Conservation (phyloP, 1,284 basidiomycete species). For the Melampsora americana region DNA sequence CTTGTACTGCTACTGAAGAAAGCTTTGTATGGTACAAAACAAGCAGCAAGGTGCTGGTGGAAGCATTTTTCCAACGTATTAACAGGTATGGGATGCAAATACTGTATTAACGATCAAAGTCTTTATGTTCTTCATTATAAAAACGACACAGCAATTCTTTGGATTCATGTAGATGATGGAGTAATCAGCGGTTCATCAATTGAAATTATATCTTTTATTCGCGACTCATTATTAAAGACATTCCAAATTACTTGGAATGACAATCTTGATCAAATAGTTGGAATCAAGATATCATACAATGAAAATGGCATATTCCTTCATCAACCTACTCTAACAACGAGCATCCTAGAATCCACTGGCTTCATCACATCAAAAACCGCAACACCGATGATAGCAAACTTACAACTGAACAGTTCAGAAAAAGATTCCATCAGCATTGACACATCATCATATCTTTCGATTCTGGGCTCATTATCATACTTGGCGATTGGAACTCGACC, state of each 20-base stretch:
- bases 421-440: background rate
- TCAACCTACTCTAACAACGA: background rate
- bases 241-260: too few species aligned
- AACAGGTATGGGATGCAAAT: background rate
- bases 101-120: too few species aligned
- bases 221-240: too few species aligned
- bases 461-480: background rate
- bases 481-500: too few species aligned
- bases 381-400: background rate
- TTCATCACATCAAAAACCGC: too few species aligned
- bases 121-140: too few species aligned
- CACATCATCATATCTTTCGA: background rate
- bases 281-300: too few species aligned
- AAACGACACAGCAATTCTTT: background rate
- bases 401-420: background rate
- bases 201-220: too few species aligned
- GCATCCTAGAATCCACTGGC: background rate
- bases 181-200: background rate
- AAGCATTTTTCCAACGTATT: background rate
- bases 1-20: background rate
- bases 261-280: too few species aligned
- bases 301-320: background rate
- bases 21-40: too few species aligned
- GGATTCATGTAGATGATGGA: constrained; percentile 13
- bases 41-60: constrained; percentile 7